phyloP scores from a whole-genome alignment of 257 asterid species.

The Knoxia roxburghii region DNA sequence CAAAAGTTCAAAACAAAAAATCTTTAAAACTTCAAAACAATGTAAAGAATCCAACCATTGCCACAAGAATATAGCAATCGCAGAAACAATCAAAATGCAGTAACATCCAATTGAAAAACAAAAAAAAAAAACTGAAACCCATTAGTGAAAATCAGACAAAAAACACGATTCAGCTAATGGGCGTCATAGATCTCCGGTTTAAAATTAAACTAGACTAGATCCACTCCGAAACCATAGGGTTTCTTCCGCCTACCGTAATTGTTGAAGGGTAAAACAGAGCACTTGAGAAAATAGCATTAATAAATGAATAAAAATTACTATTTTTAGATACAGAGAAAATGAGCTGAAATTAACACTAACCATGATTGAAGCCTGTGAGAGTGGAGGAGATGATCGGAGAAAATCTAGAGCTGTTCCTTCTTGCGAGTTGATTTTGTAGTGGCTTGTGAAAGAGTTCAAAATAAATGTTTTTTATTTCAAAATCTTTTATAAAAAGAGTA shows the following conservation, averaged over 20 bases:
- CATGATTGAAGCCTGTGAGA: conserved; percentile 25
- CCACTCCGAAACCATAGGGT: conserved; percentile 5
- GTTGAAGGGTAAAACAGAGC: neutral
- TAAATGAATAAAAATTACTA: neutral
- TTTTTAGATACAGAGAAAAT: neutral
- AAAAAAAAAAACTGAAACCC: neutral
- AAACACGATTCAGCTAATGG: neutral
- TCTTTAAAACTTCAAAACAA: neutral
- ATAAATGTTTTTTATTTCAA: too few relatives aligned
- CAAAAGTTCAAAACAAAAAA: neutral
- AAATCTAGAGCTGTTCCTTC: conserved; percentile 12
- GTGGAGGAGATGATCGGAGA: conserved; percentile 24
- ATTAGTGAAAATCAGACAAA: neutral
- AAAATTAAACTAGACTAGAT: conserved; percentile 17
- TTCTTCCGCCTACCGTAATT: neutral
- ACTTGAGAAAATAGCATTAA: neutral
- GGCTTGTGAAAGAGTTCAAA: neutral
- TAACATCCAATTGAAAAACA: neutral
- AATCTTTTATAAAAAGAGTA: too few relatives aligned
- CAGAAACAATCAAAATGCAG: neutral
- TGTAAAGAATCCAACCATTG: too few relatives aligned
- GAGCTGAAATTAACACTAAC: conserved; percentile 8
- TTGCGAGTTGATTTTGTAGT: neutral
- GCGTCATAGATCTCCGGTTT: conserved; percentile 14
- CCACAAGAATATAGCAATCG: neutral